These are phyloP conservation scores for Hemerocallis citrina DNA, from an alignment of 106 monocot genomes.

Conservation along the genomic window DNA sequence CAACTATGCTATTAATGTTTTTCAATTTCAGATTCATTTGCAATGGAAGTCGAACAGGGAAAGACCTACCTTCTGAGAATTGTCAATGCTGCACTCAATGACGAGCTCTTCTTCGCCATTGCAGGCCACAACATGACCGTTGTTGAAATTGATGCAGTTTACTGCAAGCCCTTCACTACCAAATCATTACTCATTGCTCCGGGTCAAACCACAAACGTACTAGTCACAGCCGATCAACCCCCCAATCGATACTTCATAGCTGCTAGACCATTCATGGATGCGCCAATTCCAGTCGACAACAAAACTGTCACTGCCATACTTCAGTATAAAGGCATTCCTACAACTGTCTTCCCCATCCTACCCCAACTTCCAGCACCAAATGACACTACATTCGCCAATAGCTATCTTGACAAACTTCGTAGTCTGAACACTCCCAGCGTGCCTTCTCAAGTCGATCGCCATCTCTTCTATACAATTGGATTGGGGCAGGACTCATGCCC, in stretches of 20 bases:
- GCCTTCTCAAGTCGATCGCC: slow-evolving; percentile 8
- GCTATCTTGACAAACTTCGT: slow-evolving; percentile 7
- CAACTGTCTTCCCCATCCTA: not conserved
- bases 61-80: slow-evolving; percentile 20
- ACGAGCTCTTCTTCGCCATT: slow-evolving; percentile 26
- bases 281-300: slow-evolving; percentile 18
- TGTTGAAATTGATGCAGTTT: slow-evolving; percentile 17
- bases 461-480: slow-evolving; percentile 17
- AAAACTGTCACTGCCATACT: slow-evolving; percentile 14
- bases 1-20: too few species aligned
- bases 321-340: slow-evolving; percentile 11
- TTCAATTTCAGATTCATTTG: slow-evolving; percentile 14
- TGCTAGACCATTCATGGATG: slow-evolving; percentile 9
- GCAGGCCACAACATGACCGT: slow-evolving; percentile 24
- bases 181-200: slow-evolving; percentile 11
- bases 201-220: slow-evolving; percentile 20
- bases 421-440: slow-evolving; percentile 10
- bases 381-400: not conserved
- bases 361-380: slow-evolving; percentile 13
- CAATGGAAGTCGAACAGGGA: slow-evolving; percentile 14
- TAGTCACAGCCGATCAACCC: not conserved
- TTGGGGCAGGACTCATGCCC: slow-evolving; percentile 11
- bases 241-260: slow-evolving; percentile 16
- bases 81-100: slow-evolving; percentile 21
- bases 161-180: slow-evolving; percentile 17